Evolutionary conservation across 345 rosid genomes (phyloP), one percentile per base, ranked within the genome.

Genomic region (Salix viminalis): DNA sequence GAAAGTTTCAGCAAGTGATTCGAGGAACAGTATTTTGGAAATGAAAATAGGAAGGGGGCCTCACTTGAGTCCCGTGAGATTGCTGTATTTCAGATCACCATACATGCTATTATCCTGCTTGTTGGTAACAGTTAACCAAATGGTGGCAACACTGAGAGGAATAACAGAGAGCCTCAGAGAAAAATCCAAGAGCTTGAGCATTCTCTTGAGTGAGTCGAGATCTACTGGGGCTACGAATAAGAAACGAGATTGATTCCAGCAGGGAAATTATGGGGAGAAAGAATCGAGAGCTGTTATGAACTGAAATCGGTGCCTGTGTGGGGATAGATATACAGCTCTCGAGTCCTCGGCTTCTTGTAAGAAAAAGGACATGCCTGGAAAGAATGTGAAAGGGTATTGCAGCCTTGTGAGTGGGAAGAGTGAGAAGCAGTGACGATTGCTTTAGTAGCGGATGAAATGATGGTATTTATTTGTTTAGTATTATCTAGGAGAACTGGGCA

Each of bases 11-110:
- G 4, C 24, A 52, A 52, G 23, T 7, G n/a, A 54, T 54, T 19
- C 2, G 11, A 21, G 60, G 60, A 54, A 19, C 23, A 54, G 21
- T 54, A 54, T 54, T 21, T 19, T 21, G 60, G 60, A 21, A 8
- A 54, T 19, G 60, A 54, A 54, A 54, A 54, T 54, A 24, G n/a
- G 21, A 32, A 36, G 6, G 0, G 26, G 11, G 26, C 26, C 72
- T 85, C 87, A 94, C 98, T 87, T 89, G 92, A 96, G 94, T 69
- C 96, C 97, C 70, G 78, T 36, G 79, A 96, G 79, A 75, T 87
- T 83, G 81, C 54, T 82, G 89, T 75, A 90, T 74, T 86, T 83
- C 30, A 93, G 26, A 21, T 67, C 72, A 34, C 97, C 98, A 76
- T 82, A 93, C 82, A 65, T 84, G 87, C 79, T 77, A 79, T 89